phyloP scores from a whole-genome alignment of 257 asterid species.

The Echium plantagineum region DNA sequence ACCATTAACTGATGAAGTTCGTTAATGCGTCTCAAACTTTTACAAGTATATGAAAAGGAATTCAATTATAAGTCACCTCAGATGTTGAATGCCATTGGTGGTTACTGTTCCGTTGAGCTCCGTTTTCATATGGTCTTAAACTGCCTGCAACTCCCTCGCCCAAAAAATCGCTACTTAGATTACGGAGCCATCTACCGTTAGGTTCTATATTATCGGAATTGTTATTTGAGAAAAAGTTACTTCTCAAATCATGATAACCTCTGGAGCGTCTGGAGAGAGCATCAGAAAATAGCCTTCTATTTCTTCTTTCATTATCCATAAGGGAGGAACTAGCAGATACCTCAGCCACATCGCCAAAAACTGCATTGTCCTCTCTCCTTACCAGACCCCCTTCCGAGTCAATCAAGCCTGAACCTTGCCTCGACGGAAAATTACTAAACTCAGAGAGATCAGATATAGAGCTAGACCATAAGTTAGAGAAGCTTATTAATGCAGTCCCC shows the following conservation, averaged over 20 bases:
- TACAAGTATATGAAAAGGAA: no score
- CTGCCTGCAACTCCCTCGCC: constrained; percentile 46
- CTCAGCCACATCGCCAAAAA: constrained; percentile 40
- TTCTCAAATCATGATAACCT: constrained; percentile 44
- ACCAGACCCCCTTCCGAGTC: constrained; percentile 53
- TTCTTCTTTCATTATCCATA: constrained; percentile 44
- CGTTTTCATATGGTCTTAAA: constrained; percentile 30
- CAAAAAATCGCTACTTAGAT: constrained; percentile 38
- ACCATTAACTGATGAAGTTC: no score
- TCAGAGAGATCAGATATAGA: constrained; percentile 36
- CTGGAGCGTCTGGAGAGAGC: constrained; percentile 77
- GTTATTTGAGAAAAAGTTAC: constrained; percentile 32
- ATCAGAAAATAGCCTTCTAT: constrained; percentile 87
- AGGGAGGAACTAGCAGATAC: constrained; percentile 44
- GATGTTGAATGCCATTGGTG: constrained; percentile 52
- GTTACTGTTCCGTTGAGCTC: constrained; percentile 35
- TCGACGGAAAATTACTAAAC: constrained; percentile 18
- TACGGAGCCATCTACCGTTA: constrained; percentile 54
- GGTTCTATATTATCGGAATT: constrained; percentile 36
- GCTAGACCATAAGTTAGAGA: constrained; percentile 41
- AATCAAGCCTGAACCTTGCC: constrained; percentile 37
- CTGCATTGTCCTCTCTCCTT: constrained; percentile 33
- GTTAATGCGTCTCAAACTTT: no score
- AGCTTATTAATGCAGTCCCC: constrained; percentile 38
- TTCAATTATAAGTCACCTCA: constrained; percentile 39